Percentiles rank a stretch among this genome's conserved stretches.
Conservation (phyloP, 176 grass and related monocot genomes). For the Musa troglodytarum region DNA sequence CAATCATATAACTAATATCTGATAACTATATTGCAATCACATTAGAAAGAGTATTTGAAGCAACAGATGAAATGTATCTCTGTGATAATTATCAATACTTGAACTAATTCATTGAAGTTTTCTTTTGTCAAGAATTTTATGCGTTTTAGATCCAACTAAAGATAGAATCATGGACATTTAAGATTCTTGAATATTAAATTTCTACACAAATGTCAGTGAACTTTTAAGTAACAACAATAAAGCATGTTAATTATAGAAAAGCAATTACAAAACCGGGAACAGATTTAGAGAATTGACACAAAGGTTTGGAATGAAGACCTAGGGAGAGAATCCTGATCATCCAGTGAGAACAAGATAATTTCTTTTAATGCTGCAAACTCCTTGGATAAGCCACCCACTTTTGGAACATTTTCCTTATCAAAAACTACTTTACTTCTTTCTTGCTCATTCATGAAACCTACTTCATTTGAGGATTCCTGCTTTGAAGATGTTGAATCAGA, state of each 20-base stretch:
- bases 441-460: slow-evolving; percentile 13
- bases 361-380: slow-evolving; percentile 52
- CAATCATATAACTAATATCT: too few relatives aligned
- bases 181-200: not conserved
- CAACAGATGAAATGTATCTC: too few relatives aligned
- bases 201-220: not conserved
- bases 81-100: too few relatives aligned
- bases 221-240: not conserved
- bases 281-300: not conserved
- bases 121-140: too few relatives aligned
- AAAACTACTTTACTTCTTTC: not conserved
- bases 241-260: not conserved
- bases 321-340: slow-evolving; percentile 32
- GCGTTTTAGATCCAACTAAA: too few relatives aligned
- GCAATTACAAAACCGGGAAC: not conserved
- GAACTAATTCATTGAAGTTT: too few relatives aligned
- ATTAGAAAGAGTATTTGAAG: too few relatives aligned
- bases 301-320: slow-evolving; percentile 27
- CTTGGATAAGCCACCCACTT: slow-evolving; percentile 70
- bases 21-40: too few relatives aligned
- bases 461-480: slow-evolving; percentile 22
- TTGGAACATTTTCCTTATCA: slow-evolving; percentile 24
- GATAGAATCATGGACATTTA: not conserved
- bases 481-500: slow-evolving; percentile 30
- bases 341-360: slow-evolving; percentile 60